phyloP scores from a whole-genome alignment of 2,329 filamentous ascomycete species.

The Ophiobolus disseminans region DNA sequence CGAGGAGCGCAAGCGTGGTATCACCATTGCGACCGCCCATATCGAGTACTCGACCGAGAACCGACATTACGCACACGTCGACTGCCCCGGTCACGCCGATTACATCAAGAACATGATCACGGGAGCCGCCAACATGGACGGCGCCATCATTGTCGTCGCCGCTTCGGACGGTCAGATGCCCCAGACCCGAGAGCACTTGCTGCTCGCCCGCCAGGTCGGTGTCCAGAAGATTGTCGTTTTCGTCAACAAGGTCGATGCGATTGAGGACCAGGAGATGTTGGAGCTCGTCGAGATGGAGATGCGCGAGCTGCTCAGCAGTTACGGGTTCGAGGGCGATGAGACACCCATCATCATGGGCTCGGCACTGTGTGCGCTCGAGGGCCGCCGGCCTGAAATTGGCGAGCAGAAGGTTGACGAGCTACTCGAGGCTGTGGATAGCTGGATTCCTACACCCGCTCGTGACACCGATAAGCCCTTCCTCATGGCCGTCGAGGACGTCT shows the following conservation, averaged over 20 bases:
- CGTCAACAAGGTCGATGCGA: constrained; percentile 98
- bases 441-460: constrained; percentile 95
- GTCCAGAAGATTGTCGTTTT: constrained; percentile 98
- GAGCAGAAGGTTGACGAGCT: constrained; percentile 88
- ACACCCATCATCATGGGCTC: constrained; percentile 98
- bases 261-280: constrained; percentile 99
- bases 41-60: constrained; percentile 96
- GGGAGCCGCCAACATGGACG: constrained; percentile 98
- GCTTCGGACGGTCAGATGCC: constrained; percentile 99
- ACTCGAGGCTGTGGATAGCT: constrained; percentile 84
- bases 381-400: constrained; percentile 86
- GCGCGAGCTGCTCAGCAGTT: constrained; percentile 90
- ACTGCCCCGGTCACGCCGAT: constrained; percentile 99
- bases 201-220: constrained; percentile 97
- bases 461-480: constrained; percentile 98
- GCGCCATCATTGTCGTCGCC: constrained; percentile 97
- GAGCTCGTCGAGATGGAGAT: constrained; percentile 99
- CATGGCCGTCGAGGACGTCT: constrained; percentile 86
- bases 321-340: constrained; percentile 97
- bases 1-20: constrained; percentile 99
- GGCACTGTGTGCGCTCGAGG: constrained; percentile 91
- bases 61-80: constrained; percentile 98
- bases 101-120: constrained; percentile 99
- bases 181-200: constrained; percentile 97
- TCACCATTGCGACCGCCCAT: constrained; percentile 97